Evolutionary conservation across 129 eudicot genomes (phyloP).

Genomic region (Solidago caesia): DNA sequence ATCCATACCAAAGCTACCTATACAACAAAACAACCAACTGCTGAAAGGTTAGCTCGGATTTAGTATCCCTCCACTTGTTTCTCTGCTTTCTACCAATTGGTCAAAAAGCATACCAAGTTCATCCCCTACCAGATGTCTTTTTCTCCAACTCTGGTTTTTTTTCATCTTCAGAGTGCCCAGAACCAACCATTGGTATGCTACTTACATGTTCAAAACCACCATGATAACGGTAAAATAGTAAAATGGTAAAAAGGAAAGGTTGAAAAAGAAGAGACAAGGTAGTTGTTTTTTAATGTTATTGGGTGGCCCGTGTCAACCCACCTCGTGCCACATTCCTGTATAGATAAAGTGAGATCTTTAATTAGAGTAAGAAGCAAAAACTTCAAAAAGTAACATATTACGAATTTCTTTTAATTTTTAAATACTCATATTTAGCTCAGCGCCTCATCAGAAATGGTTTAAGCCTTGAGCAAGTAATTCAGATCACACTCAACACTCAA

Average conservation of each 20-base stretch:
- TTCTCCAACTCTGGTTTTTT: conserved; percentile 10
- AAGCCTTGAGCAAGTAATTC: not conserved
- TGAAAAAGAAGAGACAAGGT: conserved; percentile 1
- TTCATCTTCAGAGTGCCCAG: conserved; percentile 19
- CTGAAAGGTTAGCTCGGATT: conserved; percentile 21
- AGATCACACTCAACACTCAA: not conserved
- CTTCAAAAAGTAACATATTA: not conserved
- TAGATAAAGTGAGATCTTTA: conserved; percentile 4
- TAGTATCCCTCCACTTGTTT: conserved; percentile 7
- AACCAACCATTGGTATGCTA: conserved; percentile 20
- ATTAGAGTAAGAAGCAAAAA: not conserved
- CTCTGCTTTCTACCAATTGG: conserved; percentile 15
- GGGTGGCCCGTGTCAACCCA: conserved; percentile 63
- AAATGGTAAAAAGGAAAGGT: conserved; percentile 22
- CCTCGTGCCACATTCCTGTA: conserved; percentile 61
- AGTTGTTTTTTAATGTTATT: conserved; percentile 39
- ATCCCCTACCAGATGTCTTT: not conserved
- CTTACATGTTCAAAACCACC: conserved; percentile 17
- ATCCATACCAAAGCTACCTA: conserved; percentile 28
- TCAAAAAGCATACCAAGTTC: conserved; percentile 12
- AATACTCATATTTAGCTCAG: not conserved
- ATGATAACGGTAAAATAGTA: conserved; percentile 21
- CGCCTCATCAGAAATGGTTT: not conserved
- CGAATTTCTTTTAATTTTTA: not conserved
- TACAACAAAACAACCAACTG: conserved; percentile 23